A percentile compares a stretch with the other conserved stretches of the same genome.
These are phyloP conservation scores for Rhizoclosmatium globosum DNA, from an alignment of 192 early-diverging fungal genomes.

Conservation along the genomic window DNA sequence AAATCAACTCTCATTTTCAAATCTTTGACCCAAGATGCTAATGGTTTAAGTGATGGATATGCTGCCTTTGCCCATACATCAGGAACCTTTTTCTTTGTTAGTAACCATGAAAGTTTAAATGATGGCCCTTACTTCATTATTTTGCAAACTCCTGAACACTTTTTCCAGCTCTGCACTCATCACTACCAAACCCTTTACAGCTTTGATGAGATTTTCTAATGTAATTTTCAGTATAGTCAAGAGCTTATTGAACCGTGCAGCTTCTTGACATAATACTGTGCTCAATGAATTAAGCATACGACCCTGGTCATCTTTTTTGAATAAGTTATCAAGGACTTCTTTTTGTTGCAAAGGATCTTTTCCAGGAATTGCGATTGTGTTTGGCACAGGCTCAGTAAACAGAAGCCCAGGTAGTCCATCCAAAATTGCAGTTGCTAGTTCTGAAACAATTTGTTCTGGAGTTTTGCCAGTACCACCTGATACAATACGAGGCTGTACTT, in stretches of 20 bases:
- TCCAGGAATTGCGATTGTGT: constrained; percentile 35
- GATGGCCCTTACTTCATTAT: constrained; percentile 58
- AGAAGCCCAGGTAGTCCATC: constrained; percentile 57
- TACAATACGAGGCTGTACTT: constrained; percentile 66
- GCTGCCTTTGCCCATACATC: constrained; percentile 58
- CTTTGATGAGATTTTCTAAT: constrained; percentile 63
- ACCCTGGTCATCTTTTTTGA: constrained; percentile 61
- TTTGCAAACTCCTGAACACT: constrained; percentile 63
- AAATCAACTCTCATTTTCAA: constrained; percentile 56
- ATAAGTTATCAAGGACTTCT: constrained; percentile 50
- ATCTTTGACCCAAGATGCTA: constrained; percentile 67
- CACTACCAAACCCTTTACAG: constrained; percentile 69
- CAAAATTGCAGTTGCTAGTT: constrained; percentile 56
- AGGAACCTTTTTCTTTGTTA: constrained; percentile 51
- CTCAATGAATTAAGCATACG: constrained; percentile 67
- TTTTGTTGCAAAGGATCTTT: constrained; percentile 25
- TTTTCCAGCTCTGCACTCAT: constrained; percentile 68
- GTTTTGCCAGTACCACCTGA: constrained; percentile 48
- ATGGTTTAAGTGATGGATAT: constrained; percentile 65
- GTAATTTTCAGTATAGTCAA: constrained; percentile 53
- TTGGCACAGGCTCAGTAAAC: constrained; percentile 47
- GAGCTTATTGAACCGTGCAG: constrained; percentile 64
- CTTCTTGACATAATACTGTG: constrained; percentile 64
- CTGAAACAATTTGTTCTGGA: constrained; percentile 62
- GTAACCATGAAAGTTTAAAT: background rate